Evolutionary conservation across 139 green algal genomes (phyloP).

Genomic region (Protoeuglena noctilucae): DNA sequence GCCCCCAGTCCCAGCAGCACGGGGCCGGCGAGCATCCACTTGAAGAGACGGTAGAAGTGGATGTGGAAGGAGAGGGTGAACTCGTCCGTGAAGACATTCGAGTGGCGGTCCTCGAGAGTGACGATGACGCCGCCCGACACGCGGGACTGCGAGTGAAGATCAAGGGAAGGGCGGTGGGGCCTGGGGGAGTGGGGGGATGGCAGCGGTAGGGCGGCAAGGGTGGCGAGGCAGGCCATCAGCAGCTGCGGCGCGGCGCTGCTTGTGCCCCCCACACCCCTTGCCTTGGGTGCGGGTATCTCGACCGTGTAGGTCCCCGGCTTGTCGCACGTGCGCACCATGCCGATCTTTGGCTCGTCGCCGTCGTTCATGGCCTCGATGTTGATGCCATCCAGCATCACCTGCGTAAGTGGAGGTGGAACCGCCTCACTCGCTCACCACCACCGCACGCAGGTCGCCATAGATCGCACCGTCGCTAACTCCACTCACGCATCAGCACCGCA

Average conservation of each 20-base stretch:
- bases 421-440: slow-evolving; percentile 9
- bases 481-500: slow-evolving; percentile 9
- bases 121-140: no score
- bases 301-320: slow-evolving; percentile 52
- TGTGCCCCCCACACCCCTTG: no score
- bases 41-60: slow-evolving; percentile 74
- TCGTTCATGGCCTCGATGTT: slow-evolving; percentile 45
- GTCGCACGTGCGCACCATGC: slow-evolving; percentile 43
- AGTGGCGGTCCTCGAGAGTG: no score
- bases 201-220: no score
- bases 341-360: slow-evolving; percentile 55
- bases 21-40: no score
- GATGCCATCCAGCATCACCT: slow-evolving; percentile 47
- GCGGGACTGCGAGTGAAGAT: no score
- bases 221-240: no score
- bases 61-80: slow-evolving; percentile 88
- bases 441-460: slow-evolving; percentile 3
- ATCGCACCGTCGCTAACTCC: background rate
- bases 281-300: slow-evolving; percentile 51
- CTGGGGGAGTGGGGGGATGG: no score
- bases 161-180: no score
- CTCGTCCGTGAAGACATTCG: slow-evolving; percentile 58
- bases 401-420: background rate
- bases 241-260: no score
- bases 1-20: no score